Evolutionary conservation across 768 basidiomycete species (phyloP).

Genomic region (Boletus fagicola): DNA sequence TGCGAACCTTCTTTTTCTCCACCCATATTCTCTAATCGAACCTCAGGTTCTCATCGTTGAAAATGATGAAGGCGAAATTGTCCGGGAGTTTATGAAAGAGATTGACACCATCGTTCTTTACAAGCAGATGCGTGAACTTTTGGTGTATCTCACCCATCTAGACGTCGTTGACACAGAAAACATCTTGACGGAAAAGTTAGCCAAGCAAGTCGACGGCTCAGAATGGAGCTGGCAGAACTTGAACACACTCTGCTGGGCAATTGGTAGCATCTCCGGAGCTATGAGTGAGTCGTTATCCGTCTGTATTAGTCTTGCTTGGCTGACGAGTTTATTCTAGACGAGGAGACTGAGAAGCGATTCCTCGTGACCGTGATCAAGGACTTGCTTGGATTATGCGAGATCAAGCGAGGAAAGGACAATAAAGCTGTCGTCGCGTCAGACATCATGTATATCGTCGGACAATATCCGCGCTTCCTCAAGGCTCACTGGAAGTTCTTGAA

Average conservation of each 20-base stretch:
- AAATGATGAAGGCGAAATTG: constrained; percentile 99
- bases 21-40: constrained; percentile 7
- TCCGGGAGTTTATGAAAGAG: constrained; percentile 99
- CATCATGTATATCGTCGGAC: constrained; percentile 99
- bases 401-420: constrained; percentile 99
- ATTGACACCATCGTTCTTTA: constrained; percentile 97
- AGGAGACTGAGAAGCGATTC: constrained; percentile 99
- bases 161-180: constrained; percentile 96
- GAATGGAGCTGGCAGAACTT: constrained; percentile 99
- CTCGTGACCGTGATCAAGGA: constrained; percentile 99
- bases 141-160: constrained; percentile 96
- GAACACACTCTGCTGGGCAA: constrained; percentile 99
- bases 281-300: constrained; percentile 72
- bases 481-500: constrained; percentile 99
- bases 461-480: constrained; percentile 98
- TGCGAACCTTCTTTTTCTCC: constrained; percentile 32
- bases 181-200: constrained; percentile 94
- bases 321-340: constrained; percentile 52
- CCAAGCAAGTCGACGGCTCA: constrained; percentile 94
- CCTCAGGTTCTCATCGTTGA: constrained; percentile 92
- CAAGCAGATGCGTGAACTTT: constrained; percentile 96
- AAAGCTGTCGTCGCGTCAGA: constrained; percentile 97
- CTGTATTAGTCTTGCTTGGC: neutral
- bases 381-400: constrained; percentile 93
- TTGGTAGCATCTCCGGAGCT: constrained; percentile 97